These are phyloP conservation scores for Aegilops umbellulata DNA, from an alignment of 176 grass and related monocot species.

Conservation along the genomic window DNA sequence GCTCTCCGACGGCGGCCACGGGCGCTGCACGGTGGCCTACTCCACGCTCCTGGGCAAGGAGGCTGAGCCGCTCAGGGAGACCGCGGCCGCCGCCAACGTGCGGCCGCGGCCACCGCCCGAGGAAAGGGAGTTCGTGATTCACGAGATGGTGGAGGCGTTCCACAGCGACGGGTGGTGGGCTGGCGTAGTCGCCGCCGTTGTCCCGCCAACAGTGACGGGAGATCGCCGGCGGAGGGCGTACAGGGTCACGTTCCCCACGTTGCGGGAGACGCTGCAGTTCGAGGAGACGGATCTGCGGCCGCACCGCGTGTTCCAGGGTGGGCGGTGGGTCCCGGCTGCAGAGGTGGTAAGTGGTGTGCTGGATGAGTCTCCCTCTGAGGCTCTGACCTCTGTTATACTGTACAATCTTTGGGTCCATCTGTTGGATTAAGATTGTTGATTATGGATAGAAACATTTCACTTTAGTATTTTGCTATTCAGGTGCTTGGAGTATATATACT, in stretches of 20 bases:
- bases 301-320: slow-evolving; percentile 29
- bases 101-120: neutral
- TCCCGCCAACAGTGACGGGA: neutral
- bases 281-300: slow-evolving; percentile 39
- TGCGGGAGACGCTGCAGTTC: slow-evolving; percentile 58
- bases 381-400: neutral
- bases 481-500: no score
- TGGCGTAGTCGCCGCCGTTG: neutral
- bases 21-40: slow-evolving; percentile 29
- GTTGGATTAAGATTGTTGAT: no score
- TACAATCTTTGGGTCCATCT: neutral
- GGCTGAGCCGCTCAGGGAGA: neutral
- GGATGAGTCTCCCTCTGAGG: no score
- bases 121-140: neutral
- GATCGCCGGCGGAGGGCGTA: neutral
- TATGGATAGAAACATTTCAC: no score
- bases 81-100: neutral
- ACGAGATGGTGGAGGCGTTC: slow-evolving; percentile 6
- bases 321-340: slow-evolving; percentile 41
- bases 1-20: neutral
- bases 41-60: neutral
- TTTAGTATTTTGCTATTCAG: no score
- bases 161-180: slow-evolving; percentile 2
- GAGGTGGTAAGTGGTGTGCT: slow-evolving; percentile 5
- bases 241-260: slow-evolving; percentile 59